Base-by-base conservation (phyloP, 768 basidiomycete species). In the Lactifluus pinguis region DNA sequence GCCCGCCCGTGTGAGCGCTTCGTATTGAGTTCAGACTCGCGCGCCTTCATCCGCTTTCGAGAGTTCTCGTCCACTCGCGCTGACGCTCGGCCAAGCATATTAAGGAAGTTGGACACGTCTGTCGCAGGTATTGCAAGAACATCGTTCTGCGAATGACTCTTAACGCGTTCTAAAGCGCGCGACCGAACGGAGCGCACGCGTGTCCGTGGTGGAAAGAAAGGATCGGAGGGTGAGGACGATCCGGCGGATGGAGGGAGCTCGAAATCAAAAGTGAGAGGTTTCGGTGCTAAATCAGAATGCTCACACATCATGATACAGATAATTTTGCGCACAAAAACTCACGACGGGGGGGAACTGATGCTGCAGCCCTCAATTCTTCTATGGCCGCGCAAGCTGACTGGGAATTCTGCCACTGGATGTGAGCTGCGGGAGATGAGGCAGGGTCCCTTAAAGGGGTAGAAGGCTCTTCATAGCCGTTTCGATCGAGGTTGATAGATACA, bases 371-470 rank as follows among this genome's bases (percentile, higher is more conserved):
- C 17, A 62, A 19, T 17, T 57, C 61, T n/a, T 62, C 61, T 21
- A 62, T 49, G 7, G 61, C 56, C 30, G 61, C 61, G 38, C 61
- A 60, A 38, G 61, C 61, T 32, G 61, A 62, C 34, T 62, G 61
- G 6, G 61, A 62, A 14, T 62, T 62, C 56, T 62, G 61, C 61
- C 61, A 62, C 25, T 57, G 55, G 25, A 62, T 62, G 51, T 62
- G 56, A 29, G 44, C 55, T 2, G 17, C 50, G 7, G 61, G 56
- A 19, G 61, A 62, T 6, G 56, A 57, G 0, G 38, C 19, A 11
- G 39, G 61, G 14, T 62, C 61, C 25, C 47, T 62, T 5, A 39
- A 53, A 15, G 61, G 61, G 10, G 61, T 62, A 9, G 51, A 57
- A 15, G 61, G 61, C 5, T 48, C 50, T 34, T 57, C 61, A 14